Evolutionary conservation across 371 early-diverging fungal genomes (phyloP).

Genomic region (Funneliformis caledonium): DNA sequence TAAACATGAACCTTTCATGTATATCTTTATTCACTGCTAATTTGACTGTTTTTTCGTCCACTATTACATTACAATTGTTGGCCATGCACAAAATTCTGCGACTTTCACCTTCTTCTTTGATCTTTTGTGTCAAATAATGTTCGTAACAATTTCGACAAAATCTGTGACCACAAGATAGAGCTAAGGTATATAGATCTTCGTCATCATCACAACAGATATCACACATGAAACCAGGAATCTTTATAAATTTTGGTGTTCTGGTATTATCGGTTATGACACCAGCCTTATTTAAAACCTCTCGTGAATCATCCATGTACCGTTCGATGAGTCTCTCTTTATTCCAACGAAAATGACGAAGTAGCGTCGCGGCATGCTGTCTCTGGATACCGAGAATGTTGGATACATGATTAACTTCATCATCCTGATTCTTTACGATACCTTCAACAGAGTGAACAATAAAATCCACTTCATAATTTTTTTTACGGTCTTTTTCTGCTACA

Average conservation of each 20-base stretch:
- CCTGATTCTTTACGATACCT: constrained; percentile 58
- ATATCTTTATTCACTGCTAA: constrained; percentile 59
- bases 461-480: constrained; percentile 74
- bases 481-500: constrained; percentile 48
- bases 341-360: constrained; percentile 87
- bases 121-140: constrained; percentile 83
- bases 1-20: constrained; percentile 54
- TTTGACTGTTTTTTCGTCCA: constrained; percentile 81
- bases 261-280: constrained; percentile 70
- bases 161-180: constrained; percentile 82
- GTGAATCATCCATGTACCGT: constrained; percentile 81
- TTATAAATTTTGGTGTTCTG: constrained; percentile 34
- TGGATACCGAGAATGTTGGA: constrained; percentile 67
- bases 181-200: constrained; percentile 62
- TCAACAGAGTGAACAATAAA: constrained; percentile 58
- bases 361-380: constrained; percentile 63
- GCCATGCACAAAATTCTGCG: constrained; percentile 86
- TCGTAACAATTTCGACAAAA: constrained; percentile 88
- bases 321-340: constrained; percentile 93
- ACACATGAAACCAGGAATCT: constrained; percentile 72
- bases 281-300: constrained; percentile 67
- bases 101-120: constrained; percentile 85
- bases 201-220: constrained; percentile 85
- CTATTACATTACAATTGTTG: constrained; percentile 76
- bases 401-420: constrained; percentile 60